Percentiles rank a stretch among this genome's conserved stretches.
These are phyloP conservation scores for Podaxis mareebaensis DNA, from an alignment of 768 basidiomycete genomes.

Conservation along the genomic window DNA sequence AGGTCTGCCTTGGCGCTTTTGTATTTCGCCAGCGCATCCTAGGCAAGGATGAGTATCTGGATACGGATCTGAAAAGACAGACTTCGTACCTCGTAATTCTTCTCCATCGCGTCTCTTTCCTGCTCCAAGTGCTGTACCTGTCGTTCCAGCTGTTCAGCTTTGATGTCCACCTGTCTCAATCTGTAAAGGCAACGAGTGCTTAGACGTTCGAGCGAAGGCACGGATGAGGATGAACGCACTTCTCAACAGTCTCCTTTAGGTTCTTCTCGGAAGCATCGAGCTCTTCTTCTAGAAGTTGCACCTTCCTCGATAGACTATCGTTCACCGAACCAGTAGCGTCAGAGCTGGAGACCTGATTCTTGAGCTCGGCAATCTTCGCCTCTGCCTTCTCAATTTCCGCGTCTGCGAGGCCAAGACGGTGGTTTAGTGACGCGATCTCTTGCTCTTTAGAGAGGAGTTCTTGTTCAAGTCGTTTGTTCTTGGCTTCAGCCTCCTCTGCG, in stretches of 20 bases:
- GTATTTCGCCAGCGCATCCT: conserved; percentile 78
- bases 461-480: conserved; percentile 80
- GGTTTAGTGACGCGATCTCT: conserved; percentile 76
- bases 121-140: conserved; percentile 84
- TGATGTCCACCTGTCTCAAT: conserved; percentile 94
- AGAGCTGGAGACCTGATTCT: conserved; percentile 46
- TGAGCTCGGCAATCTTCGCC: conserved; percentile 59
- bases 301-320: conserved; percentile 79
- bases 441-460: conserved; percentile 80
- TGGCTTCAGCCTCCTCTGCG: conserved; percentile 84
- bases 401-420: conserved; percentile 68
- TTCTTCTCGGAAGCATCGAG: conserved; percentile 96
- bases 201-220: neutral
- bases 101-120: conserved; percentile 92
- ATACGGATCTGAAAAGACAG: neutral
- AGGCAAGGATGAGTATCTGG: conserved; percentile 16
- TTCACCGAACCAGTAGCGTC: conserved; percentile 77
- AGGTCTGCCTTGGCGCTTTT: conserved; percentile 75
- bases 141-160: conserved; percentile 97
- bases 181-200: conserved; percentile 38
- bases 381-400: conserved; percentile 73
- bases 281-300: conserved; percentile 92
- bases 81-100: conserved; percentile 83
- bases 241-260: conserved; percentile 93
- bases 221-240: conserved; percentile 54